These are phyloP conservation scores for Durio zibethinus DNA, from an alignment of 345 rosid genomes.

Conservation along the genomic window DNA sequence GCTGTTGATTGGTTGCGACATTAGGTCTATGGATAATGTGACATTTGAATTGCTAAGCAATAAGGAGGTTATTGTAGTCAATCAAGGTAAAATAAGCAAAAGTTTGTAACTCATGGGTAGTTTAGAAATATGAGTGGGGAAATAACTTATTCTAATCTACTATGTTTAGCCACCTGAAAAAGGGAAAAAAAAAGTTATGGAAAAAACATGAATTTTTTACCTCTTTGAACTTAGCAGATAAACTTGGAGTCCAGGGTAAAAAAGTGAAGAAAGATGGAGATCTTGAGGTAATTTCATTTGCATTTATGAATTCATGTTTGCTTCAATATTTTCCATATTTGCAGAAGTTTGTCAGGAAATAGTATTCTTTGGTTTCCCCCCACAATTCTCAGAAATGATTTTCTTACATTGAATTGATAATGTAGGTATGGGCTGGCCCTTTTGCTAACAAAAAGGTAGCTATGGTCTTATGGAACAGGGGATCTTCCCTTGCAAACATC, in stretches of 20 bases:
- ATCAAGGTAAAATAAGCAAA: conserved; percentile 41
- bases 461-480: conserved; percentile 67
- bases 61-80: conserved; percentile 53
- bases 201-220: too few species aligned
- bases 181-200: too few species aligned
- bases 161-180: too few species aligned
- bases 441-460: conserved; percentile 43
- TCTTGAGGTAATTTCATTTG: conserved; percentile 36
- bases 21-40: conserved; percentile 36
- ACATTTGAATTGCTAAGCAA: conserved; percentile 42
- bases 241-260: conserved; percentile 60
- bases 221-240: too few species aligned
- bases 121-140: background rate
- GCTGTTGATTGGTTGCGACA: conserved; percentile 52
- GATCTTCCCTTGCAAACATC: conserved; percentile 44
- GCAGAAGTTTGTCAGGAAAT: background rate
- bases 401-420: too few species aligned
- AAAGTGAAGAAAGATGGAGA: conserved; percentile 46
- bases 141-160: background rate
- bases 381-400: too few species aligned
- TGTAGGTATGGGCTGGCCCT: conserved; percentile 65
- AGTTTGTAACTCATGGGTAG: background rate
- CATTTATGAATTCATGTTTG: background rate
- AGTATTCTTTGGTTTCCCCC: too few species aligned
- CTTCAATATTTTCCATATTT: background rate